Evolutionary conservation across 2,329 filamentous ascomycete genomes (phyloP).

Genomic region (Arachnomyces sp.): DNA sequence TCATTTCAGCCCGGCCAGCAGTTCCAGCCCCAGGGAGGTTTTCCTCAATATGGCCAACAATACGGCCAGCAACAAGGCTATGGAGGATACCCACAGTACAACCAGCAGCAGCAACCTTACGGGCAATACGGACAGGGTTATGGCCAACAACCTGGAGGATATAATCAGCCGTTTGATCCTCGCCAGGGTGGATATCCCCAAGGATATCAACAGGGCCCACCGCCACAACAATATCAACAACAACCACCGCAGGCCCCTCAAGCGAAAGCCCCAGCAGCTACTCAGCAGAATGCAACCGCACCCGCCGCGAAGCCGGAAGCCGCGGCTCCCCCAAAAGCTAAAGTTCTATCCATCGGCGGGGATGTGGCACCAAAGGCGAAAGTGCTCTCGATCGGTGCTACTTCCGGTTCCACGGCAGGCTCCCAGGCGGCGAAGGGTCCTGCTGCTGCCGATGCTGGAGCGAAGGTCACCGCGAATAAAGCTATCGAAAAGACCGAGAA

Average conservation of each 20-base stretch:
- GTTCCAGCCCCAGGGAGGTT: constrained; percentile 54
- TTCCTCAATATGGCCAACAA: constrained; percentile 39
- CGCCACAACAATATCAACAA: constrained; percentile 18
- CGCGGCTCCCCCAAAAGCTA: constrained; percentile 46
- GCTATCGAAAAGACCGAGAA: constrained; percentile 88
- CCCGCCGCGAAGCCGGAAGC: constrained; percentile 24
- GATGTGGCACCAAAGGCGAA: constrained; percentile 57
- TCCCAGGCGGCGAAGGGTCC: constrained; percentile 39
- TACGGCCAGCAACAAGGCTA: constrained; percentile 48
- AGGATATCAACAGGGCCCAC: constrained; percentile 47
- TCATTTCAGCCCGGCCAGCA: constrained; percentile 66
- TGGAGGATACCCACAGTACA: constrained; percentile 49
- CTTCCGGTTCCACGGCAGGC: constrained; percentile 43
- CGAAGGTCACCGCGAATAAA: constrained; percentile 80
- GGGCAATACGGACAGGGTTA: constrained; percentile 29
- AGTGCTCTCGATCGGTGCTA: constrained; percentile 62
- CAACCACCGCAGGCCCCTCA: constrained; percentile 38
- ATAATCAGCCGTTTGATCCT: constrained; percentile 34
- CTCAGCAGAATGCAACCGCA: constrained; percentile 27
- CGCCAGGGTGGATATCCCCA: constrained; percentile 54
- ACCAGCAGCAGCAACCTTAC: constrained; percentile 23
- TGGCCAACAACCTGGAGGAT: constrained; percentile 37
- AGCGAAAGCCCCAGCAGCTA: constrained; percentile 36
- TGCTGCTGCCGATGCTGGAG: constrained; percentile 56
- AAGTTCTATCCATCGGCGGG: constrained; percentile 54